Conservation (phyloP, 768 basidiomycete genomes). For the Leccinum longicurvipes region DNA sequence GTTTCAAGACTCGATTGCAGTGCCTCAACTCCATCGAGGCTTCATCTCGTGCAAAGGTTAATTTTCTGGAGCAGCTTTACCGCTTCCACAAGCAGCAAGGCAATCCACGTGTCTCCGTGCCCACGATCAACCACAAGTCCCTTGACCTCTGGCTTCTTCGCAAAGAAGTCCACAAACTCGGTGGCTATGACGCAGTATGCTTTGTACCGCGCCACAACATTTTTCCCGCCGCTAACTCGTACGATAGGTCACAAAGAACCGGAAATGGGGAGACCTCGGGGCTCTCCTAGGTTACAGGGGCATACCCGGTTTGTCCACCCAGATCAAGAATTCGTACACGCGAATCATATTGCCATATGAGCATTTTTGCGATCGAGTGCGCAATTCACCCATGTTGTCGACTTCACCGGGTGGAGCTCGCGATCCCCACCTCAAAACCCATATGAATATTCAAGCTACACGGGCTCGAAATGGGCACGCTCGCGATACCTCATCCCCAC, state of each 20-base stretch:
- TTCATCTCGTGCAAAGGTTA: constrained; percentile 92
- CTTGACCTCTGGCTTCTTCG: constrained; percentile 92
- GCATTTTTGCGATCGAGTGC: constrained; percentile 75
- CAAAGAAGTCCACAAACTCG: constrained; percentile 86
- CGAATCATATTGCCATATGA: constrained; percentile 96
- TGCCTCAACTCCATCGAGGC: constrained; percentile 97
- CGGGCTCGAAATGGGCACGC: constrained; percentile 38
- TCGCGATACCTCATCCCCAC: constrained; percentile 53
- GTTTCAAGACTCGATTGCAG: constrained; percentile 94
- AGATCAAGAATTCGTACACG: constrained; percentile 86
- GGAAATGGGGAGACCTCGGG: constrained; percentile 88
- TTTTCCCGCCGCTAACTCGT: constrained; percentile 25
- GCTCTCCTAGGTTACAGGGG: constrained; percentile 79
- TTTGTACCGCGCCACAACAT: constrained; percentile 10
- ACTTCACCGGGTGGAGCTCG: constrained; percentile 38
- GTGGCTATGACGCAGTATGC: constrained; percentile 83
- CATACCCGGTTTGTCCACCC: constrained; percentile 77
- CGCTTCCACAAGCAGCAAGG: constrained; percentile 96
- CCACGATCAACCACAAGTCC: constrained; percentile 88
- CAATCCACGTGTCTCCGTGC: constrained; percentile 85
- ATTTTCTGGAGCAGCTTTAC: constrained; percentile 95
- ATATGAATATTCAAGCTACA: constrained; percentile 43
- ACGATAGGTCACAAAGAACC: constrained; percentile 70
- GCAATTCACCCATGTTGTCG: constrained; percentile 54
- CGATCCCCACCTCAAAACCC: constrained; percentile 53